Percentiles rank a stretch among this genome's conserved stretches.
phyloP scores from a whole-genome alignment of 495 filamentous ascomycete genomes.

The Podospora appendiculata region DNA sequence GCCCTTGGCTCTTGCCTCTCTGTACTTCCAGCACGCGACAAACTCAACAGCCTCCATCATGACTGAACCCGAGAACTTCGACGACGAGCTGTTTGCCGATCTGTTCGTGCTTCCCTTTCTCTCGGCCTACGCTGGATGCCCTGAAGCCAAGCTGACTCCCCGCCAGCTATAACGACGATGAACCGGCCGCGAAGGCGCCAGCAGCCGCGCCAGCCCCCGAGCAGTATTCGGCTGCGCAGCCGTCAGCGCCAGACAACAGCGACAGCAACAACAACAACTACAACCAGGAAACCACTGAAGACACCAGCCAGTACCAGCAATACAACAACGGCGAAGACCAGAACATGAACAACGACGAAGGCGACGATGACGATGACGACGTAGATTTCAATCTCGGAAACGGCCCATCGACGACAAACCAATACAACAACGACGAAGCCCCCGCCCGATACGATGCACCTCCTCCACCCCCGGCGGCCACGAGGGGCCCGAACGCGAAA shows the following conservation, averaged over 20 bases:
- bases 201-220: constrained; percentile 24
- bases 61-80: constrained; percentile 84
- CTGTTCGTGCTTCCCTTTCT: constrained; percentile 54
- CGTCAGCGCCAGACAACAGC: constrained; percentile 25
- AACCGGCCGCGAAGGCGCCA: constrained; percentile 40
- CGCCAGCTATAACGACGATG: constrained; percentile 80
- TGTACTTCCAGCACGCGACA: not conserved
- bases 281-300: constrained; percentile 46
- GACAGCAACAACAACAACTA: constrained; percentile 36
- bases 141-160: constrained; percentile 4
- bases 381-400: constrained; percentile 50
- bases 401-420: constrained; percentile 26
- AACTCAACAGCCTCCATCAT: constrained; percentile 37
- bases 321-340: constrained; percentile 34
- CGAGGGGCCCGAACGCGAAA: constrained; percentile 65
- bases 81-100: constrained; percentile 98
- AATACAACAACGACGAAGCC: constrained; percentile 27
- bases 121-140: not conserved
- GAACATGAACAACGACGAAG: constrained; percentile 45
- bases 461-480: constrained; percentile 9
- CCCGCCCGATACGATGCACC: constrained; percentile 19
- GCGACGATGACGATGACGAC: constrained; percentile 62
- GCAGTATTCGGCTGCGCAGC: constrained; percentile 20
- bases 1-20: not conserved
- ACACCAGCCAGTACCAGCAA: constrained; percentile 12